A percentile compares a stretch with the other conserved stretches of the same genome.
These are phyloP conservation scores for Leucocoprinus sp. DNA, from an alignment of 768 basidiomycete genomes.

Conservation along the genomic window DNA sequence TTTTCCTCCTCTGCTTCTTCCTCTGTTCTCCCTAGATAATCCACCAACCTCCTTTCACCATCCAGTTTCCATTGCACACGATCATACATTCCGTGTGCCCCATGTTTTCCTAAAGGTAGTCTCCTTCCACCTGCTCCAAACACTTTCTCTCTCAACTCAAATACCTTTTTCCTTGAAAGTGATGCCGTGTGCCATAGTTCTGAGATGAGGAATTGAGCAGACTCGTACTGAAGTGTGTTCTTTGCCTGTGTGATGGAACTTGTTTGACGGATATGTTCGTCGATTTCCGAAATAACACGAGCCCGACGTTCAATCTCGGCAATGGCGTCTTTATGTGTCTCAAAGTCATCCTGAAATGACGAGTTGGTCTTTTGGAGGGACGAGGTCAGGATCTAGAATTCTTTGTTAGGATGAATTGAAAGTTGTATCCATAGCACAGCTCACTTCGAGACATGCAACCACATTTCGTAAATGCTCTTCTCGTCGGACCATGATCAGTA, in stretches of 20 bases:
- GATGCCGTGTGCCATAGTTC: slow-evolving; percentile 62
- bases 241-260: slow-evolving; percentile 53
- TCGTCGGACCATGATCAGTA: slow-evolving; percentile 60
- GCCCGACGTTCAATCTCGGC: slow-evolving; percentile 36
- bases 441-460: slow-evolving; percentile 47
- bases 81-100: slow-evolving; percentile 53
- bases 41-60: slow-evolving; percentile 53
- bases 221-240: slow-evolving; percentile 63
- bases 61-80: slow-evolving; percentile 66
- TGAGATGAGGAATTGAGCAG: slow-evolving; percentile 55
- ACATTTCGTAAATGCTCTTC: slow-evolving; percentile 63
- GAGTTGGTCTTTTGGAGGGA: slow-evolving; percentile 49
- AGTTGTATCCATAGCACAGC: slow-evolving; percentile 4
- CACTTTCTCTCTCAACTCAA: slow-evolving; percentile 57
- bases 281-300: slow-evolving; percentile 43
- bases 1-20: slow-evolving; percentile 71
- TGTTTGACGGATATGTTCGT: slow-evolving; percentile 38
- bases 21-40: slow-evolving; percentile 62
- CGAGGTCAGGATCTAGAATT: slow-evolving; percentile 37
- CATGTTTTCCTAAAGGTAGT: slow-evolving; percentile 40
- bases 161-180: slow-evolving; percentile 52
- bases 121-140: slow-evolving; percentile 53
- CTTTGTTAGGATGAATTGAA: background rate
- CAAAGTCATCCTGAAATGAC: slow-evolving; percentile 50
- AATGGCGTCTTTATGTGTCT: slow-evolving; percentile 40